Base-by-base conservation (phyloP, 116 monocot genomes). In the Zostera marina region DNA sequence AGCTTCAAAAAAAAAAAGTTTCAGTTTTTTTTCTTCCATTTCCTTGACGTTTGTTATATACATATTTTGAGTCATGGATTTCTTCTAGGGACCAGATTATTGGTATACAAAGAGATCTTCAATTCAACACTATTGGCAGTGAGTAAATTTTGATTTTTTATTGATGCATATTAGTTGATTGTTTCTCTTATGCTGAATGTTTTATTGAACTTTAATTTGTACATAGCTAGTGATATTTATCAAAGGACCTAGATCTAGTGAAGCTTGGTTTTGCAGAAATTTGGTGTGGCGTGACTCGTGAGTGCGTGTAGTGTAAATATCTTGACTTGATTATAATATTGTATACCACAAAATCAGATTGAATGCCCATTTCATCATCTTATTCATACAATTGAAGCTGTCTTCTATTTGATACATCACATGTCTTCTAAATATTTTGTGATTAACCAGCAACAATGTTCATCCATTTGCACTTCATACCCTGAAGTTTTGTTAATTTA, bases 291-390 rank as follows among this genome's bases (percentile, higher is more conserved):
- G n/a, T n/a, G n/a, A n/a, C n/a, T n/a, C n/a, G n/a, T n/a, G n/a
- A n/a, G n/a, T 32, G 4, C 1, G 32, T 32, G 32, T n/a, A n/a
- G n/a, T n/a, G n/a, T n/a, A n/a, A n/a, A n/a, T n/a, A n/a, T n/a
- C n/a, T n/a, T n/a, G n/a, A n/a, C n/a, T n/a, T n/a, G n/a, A 94
- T 84, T 52, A 88, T 71, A 73, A 82, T 76, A 42, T 94, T 94
- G 59, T 85, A 94, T 40, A 84, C 81, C 25, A 82, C n/a, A 22
- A 59, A 66, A 77, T 85, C 82, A 44, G 88, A 85, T 11, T 64
- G 17, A 39, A 88, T 73, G 62, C 75, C 80, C 88, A 94, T 61
- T 88, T 74, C 42, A 60, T 20, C 94, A 94, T 94, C 61, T 94
- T 88, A 19, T 44, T 17, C 8, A 73, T 82, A 49, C 88, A 94